These are phyloP conservation scores for Artemisia tridentata DNA, from an alignment of 129 eudicot genomes.

Conservation along the genomic window DNA sequence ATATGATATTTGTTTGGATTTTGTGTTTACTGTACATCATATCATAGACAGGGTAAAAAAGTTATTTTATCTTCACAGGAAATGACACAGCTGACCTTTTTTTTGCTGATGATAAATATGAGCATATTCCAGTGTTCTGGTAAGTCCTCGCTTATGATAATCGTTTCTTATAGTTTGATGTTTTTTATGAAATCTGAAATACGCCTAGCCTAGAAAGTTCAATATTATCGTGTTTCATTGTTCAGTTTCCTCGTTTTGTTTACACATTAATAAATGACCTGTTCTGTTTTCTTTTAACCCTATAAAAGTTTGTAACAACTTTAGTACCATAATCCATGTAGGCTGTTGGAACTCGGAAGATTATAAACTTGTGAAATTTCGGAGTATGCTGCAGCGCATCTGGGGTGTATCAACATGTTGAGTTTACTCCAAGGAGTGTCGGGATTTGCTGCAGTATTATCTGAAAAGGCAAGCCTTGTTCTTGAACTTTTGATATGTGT, in stretches of 20 bases:
- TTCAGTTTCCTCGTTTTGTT: too few species aligned
- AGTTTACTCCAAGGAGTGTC: not conserved
- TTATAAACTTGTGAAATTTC: not conserved
- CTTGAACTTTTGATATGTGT: not conserved
- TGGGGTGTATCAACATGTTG: not conserved
- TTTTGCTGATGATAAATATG: conserved; percentile 13
- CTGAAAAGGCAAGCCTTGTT: not conserved
- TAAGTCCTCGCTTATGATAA: not conserved
- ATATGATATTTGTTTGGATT: conserved; percentile 8
- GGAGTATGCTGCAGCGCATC: conserved; percentile 6
- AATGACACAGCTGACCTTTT: conserved; percentile 4
- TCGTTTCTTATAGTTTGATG: not conserved
- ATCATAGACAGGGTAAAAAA: not conserved
- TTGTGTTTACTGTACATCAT: conserved; percentile 8
- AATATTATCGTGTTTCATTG: not conserved
- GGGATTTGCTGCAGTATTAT: not conserved
- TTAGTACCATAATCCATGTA: too few species aligned
- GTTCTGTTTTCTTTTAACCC: too few species aligned
- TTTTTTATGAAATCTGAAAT: not conserved
- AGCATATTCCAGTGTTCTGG: not conserved
- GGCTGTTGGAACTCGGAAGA: too few species aligned
- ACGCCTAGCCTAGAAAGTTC: not conserved
- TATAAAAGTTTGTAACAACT: too few species aligned
- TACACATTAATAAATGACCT: too few species aligned
- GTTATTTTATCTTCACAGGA: conserved; percentile 9